These are phyloP conservation scores for Aspergillus texensis DNA, from an alignment of 2,329 filamentous ascomycete species.

Conservation along the genomic window DNA sequence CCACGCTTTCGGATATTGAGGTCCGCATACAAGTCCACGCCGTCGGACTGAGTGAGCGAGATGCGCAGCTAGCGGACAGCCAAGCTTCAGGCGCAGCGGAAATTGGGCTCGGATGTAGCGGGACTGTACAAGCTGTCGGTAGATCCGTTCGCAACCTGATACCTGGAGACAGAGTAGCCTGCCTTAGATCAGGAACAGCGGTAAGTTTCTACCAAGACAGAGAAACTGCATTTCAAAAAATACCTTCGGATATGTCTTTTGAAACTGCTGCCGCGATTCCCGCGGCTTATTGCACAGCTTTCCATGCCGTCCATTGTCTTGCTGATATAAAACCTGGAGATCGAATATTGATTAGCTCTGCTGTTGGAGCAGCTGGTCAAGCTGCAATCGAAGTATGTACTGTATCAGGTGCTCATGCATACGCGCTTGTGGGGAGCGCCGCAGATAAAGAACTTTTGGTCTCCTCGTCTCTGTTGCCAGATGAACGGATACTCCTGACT, in stretches of 20 bases:
- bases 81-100: not conserved
- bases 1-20: not conserved
- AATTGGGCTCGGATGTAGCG: constrained; percentile 23
- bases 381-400: constrained; percentile 26
- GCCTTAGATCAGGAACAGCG: constrained; percentile 12
- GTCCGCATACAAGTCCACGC: not conserved
- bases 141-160: constrained; percentile 15
- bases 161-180: constrained; percentile 28
- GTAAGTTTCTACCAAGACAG: not conserved
- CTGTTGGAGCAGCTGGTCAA: constrained; percentile 24
- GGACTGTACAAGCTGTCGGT: constrained; percentile 24
- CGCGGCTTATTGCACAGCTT: constrained; percentile 25
- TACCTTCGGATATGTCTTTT: constrained; percentile 23
- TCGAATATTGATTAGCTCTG: constrained; percentile 34
- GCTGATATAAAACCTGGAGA: constrained; percentile 22
- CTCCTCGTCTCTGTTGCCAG: constrained; percentile 12
- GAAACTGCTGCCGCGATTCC: constrained; percentile 28
- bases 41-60: not conserved
- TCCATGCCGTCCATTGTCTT: constrained; percentile 22
- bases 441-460: not conserved
- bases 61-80: not conserved
- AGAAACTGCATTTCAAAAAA: constrained; percentile 23
- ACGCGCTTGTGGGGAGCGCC: constrained; percentile 17
- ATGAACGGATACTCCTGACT: constrained; percentile 17
- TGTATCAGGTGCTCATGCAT: constrained; percentile 7